A percentile compares a stretch with the other conserved stretches of the same genome.
These are phyloP conservation scores for Globisporangium orthogonon DNA, from an alignment of 352 stramenopile species.

Conservation along the genomic window DNA sequence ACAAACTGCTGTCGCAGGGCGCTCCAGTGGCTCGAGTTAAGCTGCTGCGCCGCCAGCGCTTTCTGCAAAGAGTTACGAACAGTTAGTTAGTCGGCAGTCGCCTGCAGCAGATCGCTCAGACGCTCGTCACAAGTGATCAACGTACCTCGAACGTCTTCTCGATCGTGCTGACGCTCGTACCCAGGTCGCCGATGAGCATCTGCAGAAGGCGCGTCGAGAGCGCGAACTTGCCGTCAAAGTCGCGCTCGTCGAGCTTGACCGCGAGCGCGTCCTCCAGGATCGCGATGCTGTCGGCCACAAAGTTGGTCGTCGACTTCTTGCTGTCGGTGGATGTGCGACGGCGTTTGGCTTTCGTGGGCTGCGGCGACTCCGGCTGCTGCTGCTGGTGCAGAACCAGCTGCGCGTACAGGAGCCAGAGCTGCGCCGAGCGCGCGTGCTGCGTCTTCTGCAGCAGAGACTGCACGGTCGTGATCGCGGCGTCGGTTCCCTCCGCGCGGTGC, in stretches of 20 bases:
- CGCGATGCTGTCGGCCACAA: constrained; percentile 26
- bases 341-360: constrained; percentile 34
- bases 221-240: constrained; percentile 38
- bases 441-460: constrained; percentile 35
- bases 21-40: constrained; percentile 48
- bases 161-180: constrained; percentile 18
- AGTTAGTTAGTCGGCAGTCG: no score
- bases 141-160: constrained; percentile 40
- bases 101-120: no score
- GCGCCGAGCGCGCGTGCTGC: constrained; percentile 23
- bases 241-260: constrained; percentile 24
- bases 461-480: constrained; percentile 32
- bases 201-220: constrained; percentile 50
- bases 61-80: constrained; percentile 11
- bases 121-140: no score
- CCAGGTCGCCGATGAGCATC: constrained; percentile 30
- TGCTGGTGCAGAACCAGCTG: constrained; percentile 57
- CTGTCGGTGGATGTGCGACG: constrained; percentile 32
- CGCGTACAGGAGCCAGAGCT: constrained; percentile 65
- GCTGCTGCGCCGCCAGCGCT: constrained; percentile 35
- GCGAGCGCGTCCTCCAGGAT: constrained; percentile 46
- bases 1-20: constrained; percentile 58
- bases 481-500: constrained; percentile 52
- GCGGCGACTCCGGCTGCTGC: constrained; percentile 10
- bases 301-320: constrained; percentile 7